Base-by-base conservation (phyloP, 106 monocot species). In the Narthecium ossifragum region DNA sequence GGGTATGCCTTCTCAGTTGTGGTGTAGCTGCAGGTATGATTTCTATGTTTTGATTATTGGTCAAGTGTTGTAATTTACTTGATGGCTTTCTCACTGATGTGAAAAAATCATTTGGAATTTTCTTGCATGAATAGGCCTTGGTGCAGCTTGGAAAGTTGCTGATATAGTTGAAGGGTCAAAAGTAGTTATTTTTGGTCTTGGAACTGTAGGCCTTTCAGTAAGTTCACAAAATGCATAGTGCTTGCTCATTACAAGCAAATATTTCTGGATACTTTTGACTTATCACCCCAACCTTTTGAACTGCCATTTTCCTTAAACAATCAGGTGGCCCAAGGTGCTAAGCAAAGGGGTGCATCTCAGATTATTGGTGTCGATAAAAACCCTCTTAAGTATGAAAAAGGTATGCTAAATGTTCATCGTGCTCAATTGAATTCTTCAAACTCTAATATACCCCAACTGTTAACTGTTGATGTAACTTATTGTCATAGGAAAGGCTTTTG, bases 141-240 rank as follows among this genome's bases (percentile, higher is more conserved):
- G 93, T 61, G 93, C 88, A n/a, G 88, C 72, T 63, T 93, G 88
- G 88, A 93, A 83, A 48, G 82, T 93, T 57, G 88, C 93, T 37
- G 66, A 89, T 28, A 65, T 93, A 66, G 77, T 88, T 61, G 23
- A 70, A 72, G 93, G 88, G 14, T 88, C 93, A 66, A 83, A 57
- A 62, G 78, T 89, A 51, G 93, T 79, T 63, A 89, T 93, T 59
- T 93, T 82, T 85, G 93, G 93, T 53, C 85, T 93, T 20, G 93
- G 93, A 59, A 83, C 88, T 71, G 82, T 93, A 15, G 93, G 93
- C 41, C 88, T 93, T 57, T 88, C 93, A 45, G 93, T 93, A 61
- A 88, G 80, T 62, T 26, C 6, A 2, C 6, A 33, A n/a, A n/a
- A n/a, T n/a, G n/a, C n/a, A n/a, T n/a, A n/a, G n/a, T n/a, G n/a